Percentiles rank a stretch among this genome's conserved stretches.
Conservation (phyloP, 2,329 filamentous ascomycete species). For the Aspergillus nomiae region DNA sequence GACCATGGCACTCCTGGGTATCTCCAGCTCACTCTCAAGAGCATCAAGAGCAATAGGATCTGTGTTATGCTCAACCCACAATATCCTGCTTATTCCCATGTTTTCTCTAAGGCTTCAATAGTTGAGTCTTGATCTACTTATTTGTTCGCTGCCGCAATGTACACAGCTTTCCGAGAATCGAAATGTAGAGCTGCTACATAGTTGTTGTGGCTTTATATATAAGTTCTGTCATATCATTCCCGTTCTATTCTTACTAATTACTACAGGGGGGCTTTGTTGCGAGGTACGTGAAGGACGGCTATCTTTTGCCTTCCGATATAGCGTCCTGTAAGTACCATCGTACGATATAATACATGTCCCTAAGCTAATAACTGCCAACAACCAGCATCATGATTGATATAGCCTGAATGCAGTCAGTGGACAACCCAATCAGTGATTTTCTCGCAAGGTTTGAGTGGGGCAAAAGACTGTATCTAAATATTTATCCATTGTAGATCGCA, state of each 20-base stretch:
- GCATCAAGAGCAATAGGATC: too few species aligned
- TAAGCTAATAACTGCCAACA: background rate
- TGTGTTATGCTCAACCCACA: too few species aligned
- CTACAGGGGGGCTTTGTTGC: background rate
- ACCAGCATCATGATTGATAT: background rate
- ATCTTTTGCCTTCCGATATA: background rate
- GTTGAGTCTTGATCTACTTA: too few species aligned
- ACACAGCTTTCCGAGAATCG: too few species aligned
- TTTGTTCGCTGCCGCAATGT: too few species aligned
- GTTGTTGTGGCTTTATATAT: background rate
- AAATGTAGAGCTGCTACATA: too few species aligned
- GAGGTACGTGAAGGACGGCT: background rate
- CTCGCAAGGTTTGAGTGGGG: background rate
- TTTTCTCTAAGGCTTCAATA: too few species aligned
- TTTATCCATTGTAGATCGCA: too few species aligned
- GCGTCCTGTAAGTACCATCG: background rate
- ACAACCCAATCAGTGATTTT: background rate
- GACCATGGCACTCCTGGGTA: too few species aligned
- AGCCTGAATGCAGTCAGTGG: background rate
- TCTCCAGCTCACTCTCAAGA: too few species aligned
- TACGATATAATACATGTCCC: background rate
- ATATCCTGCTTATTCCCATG: too few species aligned
- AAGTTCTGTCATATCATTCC: background rate
- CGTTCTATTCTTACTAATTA: background rate
- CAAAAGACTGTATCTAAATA: background rate